Evolutionary conservation across 306 rosid genomes (phyloP), one percentile per base, ranked within the genome.

Genomic region (Quercus glauca): DNA sequence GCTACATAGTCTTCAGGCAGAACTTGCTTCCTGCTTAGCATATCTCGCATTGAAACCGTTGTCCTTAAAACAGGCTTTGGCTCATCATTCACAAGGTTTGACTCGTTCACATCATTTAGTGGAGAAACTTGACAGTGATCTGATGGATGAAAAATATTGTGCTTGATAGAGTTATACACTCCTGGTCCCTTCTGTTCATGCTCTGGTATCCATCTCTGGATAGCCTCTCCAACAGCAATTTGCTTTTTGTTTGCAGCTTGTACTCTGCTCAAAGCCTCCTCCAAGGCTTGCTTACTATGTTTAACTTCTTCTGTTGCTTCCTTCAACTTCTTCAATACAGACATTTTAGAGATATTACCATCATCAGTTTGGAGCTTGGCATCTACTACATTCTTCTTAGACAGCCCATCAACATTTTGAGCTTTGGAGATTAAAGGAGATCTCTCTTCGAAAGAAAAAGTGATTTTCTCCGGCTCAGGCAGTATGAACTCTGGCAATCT

Each of bases 31-130:
- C 86, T 88, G 81, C 88, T 90, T 1, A 95, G 98, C 76, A 95
- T 90, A 76, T 95, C 99, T 74, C 98, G 82, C 97, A 95, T 88
- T 10, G 99, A 95, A 76, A 90, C 85, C 0, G 92, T 86, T 15
- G 98, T 58, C 77, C 84, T 90, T 65, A 84, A 58, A 15, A 80
- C 71, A 0, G 94, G 97, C 76, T 91, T 91, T 3, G 81, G 67
- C n/a, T 78, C 76, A 61, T 82, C 84, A n/a, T 55, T 80, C 55
- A 75, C 74, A 17, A 56, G 41, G 57, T 73, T 82, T 74, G 86
- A 65, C 79, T 69, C 78, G 43, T 75, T 82, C 58, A 58, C 78
- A 72, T 80, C 79, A 8, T 73, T 78, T 5, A 85, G 79, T 6
- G 84, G 87, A 77, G 91, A 81, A 31, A 63, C 78, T 80, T 64